Evolutionary conservation across 2,329 filamentous ascomycete genomes (phyloP), one percentile per base, ranked within the genome.

Genomic region (Exophiala lecanii-corni): DNA sequence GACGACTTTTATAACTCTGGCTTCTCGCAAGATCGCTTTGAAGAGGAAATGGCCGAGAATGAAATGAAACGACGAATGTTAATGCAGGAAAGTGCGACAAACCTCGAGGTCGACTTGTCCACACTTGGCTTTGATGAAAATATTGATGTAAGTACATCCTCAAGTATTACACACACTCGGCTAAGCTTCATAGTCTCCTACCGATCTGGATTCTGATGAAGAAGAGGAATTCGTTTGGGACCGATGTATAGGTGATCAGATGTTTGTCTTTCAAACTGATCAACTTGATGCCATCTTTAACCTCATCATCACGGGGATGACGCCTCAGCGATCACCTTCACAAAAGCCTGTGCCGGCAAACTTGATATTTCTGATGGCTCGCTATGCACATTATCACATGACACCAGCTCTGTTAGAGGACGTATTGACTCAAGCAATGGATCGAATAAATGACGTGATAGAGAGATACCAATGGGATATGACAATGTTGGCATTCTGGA

Each of bases 21-120:
- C 0, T 86, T 97, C 59, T 87, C 85, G 0, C 88, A 97, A 62
- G 89, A 95, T 61, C 81, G 83, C 15, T 97, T 98, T 51, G 92
- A 98, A 64, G 91, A 97, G 61, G 92, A 98, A 62, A 83, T 97
- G 76, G 89, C 89, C 2, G 92, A 98, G 64, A 95, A 87, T 56
- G 92, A 97, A 65, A 81, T 96, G 78, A 87, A 91, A 61, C 79
- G 91, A 51, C 80, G 92, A 21, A 72, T 71, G 68, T 95, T 98
- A 89, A 96, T 97, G 91, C 92, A 94, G 79, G 92, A 98, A 63
- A 98, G 92, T 60, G 91, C 92, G 4, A 84, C 94, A 54, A 95
- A 98, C 62, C 73, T 98, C 25, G 92, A 98, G 64, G 92, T 98
- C 31, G 92, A 98, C 59, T 67, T 98, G 42, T 92, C 91, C 9